Conservation (phyloP, 768 basidiomycete species). For the Austroboletus eburneus region DNA sequence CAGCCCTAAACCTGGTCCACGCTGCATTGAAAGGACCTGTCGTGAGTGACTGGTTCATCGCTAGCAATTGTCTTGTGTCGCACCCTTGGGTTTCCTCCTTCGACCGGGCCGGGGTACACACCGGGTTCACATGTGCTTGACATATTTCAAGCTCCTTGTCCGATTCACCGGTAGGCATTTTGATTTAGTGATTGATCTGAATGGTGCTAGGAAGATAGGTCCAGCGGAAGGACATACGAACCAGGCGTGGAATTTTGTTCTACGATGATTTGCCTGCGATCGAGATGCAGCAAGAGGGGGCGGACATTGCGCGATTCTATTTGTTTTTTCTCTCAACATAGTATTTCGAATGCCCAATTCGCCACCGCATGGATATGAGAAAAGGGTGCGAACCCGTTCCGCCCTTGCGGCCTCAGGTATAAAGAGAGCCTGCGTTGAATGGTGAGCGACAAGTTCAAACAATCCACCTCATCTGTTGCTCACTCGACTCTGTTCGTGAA, state of each 20-base stretch:
- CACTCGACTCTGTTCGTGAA: slow-evolving; percentile 1
- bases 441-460: slow-evolving; percentile 12
- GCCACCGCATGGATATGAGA: slow-evolving; percentile 5
- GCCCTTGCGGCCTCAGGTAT: slow-evolving; percentile 6
- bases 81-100: too few relatives aligned
- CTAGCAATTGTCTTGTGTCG: not conserved
- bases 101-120: slow-evolving; percentile 1
- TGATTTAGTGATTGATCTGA: slow-evolving; percentile 11
- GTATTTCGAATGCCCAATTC: slow-evolving; percentile 1
- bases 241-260: slow-evolving; percentile 11
- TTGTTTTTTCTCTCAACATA: slow-evolving; percentile 6
- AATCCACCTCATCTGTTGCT: slow-evolving; percentile 1
- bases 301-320: not conserved
- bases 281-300: slow-evolving; percentile 3
- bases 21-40: slow-evolving; percentile 3
- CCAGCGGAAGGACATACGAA: slow-evolving; percentile 1
- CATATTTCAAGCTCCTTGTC: slow-evolving; percentile 3
- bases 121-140: slow-evolving; percentile 1
- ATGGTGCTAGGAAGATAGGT: slow-evolving; percentile 1
- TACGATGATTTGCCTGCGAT: not conserved
- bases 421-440: slow-evolving; percentile 8
- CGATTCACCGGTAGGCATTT: not conserved
- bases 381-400: not conserved
- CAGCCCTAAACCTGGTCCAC: slow-evolving; percentile 13
- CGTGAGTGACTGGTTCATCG: slow-evolving; percentile 1